These are phyloP conservation scores for Ilyonectria sp. DNA, from an alignment of 2,329 filamentous ascomycete species.

Conservation along the genomic window DNA sequence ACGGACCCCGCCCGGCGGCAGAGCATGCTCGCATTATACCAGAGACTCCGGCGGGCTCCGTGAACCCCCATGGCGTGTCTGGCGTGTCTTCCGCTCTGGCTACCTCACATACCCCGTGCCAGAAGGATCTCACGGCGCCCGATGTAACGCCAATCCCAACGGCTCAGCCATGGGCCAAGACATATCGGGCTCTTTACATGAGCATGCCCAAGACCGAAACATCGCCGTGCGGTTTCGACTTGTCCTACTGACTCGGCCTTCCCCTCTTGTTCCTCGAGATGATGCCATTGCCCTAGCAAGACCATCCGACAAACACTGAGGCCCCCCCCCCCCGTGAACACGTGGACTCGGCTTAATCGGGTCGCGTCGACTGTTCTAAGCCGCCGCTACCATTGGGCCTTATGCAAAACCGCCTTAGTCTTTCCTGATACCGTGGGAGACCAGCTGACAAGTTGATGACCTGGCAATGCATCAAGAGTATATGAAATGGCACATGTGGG, in stretches of 20 bases:
- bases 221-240: constrained; percentile 15
- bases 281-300: background rate
- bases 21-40: background rate
- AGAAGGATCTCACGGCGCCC: background rate
- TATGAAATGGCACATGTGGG: background rate
- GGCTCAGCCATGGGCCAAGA: background rate
- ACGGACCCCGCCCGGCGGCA: background rate
- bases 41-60: background rate
- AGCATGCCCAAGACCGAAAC: constrained; percentile 8
- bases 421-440: background rate
- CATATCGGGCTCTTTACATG: constrained; percentile 13
- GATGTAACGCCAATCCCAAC: background rate
- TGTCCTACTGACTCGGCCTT: constrained; percentile 9
- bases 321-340: constrained; percentile 8
- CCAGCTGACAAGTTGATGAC: constrained; percentile 15
- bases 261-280: background rate
- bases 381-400: background rate
- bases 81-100: background rate
- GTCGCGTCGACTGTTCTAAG: background rate
- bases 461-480: constrained; percentile 13
- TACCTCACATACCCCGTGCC: background rate
- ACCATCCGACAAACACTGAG: background rate
- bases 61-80: background rate
- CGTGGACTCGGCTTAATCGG: constrained; percentile 3
- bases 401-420: background rate